Evolutionary conservation across 352 stramenopile genomes (phyloP).

Genomic region (Phytopythium ostracodes): DNA sequence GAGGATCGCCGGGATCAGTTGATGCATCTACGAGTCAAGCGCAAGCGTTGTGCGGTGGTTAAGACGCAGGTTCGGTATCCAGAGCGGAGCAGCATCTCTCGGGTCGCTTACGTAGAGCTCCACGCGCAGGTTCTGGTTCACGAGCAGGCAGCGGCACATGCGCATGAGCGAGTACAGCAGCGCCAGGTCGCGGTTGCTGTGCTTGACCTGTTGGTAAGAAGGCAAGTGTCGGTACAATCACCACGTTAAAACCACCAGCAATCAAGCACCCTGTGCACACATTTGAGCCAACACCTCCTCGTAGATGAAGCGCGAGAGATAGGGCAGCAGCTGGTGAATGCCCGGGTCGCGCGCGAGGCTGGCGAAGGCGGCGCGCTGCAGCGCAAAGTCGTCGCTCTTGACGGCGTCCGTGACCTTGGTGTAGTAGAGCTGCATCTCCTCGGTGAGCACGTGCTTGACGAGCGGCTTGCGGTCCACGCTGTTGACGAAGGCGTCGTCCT

Average conservation of each 20-base stretch:
- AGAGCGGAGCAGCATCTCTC: not conserved
- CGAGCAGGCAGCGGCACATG: slow-evolving; percentile 85
- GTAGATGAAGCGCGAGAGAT: slow-evolving; percentile 88
- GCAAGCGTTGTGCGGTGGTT: not conserved
- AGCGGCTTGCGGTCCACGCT: slow-evolving; percentile 71
- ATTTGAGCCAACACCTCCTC: slow-evolving; percentile 41
- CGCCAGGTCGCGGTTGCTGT: slow-evolving; percentile 74
- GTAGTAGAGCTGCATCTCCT: slow-evolving; percentile 90
- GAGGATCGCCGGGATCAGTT: slow-evolving; percentile 91
- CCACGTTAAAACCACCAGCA: not conserved
- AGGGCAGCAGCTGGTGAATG: slow-evolving; percentile 88
- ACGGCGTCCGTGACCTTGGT: slow-evolving; percentile 83
- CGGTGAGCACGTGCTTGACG: slow-evolving; percentile 84
- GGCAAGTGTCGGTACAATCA: too few species aligned
- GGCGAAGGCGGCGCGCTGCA: slow-evolving; percentile 71
- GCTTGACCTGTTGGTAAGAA: slow-evolving; percentile 80
- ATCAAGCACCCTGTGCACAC: too few species aligned
- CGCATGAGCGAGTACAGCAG: slow-evolving; percentile 86
- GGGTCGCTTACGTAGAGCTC: slow-evolving; percentile 85
- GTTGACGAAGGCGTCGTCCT: slow-evolving; percentile 69
- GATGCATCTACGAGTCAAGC: slow-evolving; percentile 70
- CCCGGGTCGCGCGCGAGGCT: slow-evolving; percentile 81
- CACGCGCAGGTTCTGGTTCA: slow-evolving; percentile 90
- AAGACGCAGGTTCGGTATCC: not conserved
- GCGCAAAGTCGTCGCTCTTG: slow-evolving; percentile 67